phyloP scores from a whole-genome alignment of 2,329 filamentous ascomycete genomes.

The Verticillium nonalfalfae region DNA sequence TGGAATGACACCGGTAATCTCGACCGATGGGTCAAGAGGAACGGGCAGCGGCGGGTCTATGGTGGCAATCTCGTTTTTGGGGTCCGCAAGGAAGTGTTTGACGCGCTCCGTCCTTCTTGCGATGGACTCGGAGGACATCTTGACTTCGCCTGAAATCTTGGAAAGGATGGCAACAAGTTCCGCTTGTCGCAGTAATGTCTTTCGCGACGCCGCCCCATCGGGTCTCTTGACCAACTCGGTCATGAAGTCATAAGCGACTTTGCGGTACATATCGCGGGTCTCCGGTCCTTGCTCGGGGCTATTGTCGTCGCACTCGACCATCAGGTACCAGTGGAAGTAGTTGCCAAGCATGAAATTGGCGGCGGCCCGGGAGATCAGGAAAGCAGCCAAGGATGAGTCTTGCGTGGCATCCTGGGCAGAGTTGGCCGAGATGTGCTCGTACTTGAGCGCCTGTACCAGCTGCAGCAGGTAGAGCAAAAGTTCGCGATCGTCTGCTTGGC shows the following conservation, averaged over 20 bases:
- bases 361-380: conserved; percentile 81
- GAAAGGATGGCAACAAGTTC: conserved; percentile 83
- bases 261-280: conserved; percentile 81
- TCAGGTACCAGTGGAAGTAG: conserved; percentile 96
- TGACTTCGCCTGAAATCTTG: conserved; percentile 84
- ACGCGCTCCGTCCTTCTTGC: conserved; percentile 76
- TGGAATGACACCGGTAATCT: conserved; percentile 71
- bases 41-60: conserved; percentile 85
- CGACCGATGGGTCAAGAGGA: conserved; percentile 78
- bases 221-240: conserved; percentile 67
- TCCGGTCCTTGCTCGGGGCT: conserved; percentile 68
- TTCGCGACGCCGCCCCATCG: conserved; percentile 66
- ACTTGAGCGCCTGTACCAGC: conserved; percentile 92
- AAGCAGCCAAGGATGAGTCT: conserved; percentile 81
- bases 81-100: conserved; percentile 78
- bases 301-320: conserved; percentile 90
- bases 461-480: conserved; percentile 87
- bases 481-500: conserved; percentile 90
- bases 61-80: conserved; percentile 77
- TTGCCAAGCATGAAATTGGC: conserved; percentile 88
- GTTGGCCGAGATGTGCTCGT: conserved; percentile 69
- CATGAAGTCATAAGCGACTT: conserved; percentile 97
- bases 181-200: conserved; percentile 75
- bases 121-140: conserved; percentile 71
- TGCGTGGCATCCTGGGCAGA: conserved; percentile 48